These are phyloP conservation scores for Rubroshorea leprosula DNA, from an alignment of 345 rosid genomes.

Conservation along the genomic window DNA sequence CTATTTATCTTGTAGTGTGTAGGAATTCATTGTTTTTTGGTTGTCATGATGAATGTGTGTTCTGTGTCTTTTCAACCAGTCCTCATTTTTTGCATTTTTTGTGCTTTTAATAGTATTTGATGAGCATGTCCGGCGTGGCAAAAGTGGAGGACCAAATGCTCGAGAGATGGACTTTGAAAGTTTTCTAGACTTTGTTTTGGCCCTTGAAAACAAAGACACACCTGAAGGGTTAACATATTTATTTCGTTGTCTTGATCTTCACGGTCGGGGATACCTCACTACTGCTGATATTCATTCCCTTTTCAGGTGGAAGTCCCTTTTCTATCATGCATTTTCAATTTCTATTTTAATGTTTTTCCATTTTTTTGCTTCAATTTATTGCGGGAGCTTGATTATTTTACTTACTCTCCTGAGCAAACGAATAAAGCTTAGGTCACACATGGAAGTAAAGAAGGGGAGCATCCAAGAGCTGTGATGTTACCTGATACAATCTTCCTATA, in stretches of 20 bases:
- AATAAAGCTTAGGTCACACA: neutral
- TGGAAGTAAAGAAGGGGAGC: constrained; percentile 98
- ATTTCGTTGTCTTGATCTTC: constrained; percentile 88
- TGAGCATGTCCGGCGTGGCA: constrained; percentile 89
- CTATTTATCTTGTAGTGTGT: neutral
- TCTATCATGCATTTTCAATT: neutral
- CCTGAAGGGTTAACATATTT: constrained; percentile 93
- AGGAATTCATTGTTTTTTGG: neutral
- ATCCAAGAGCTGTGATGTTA: constrained; percentile 69
- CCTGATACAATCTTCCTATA: constrained; percentile 97
- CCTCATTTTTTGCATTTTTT: constrained; percentile 13
- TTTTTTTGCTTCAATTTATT: neutral
- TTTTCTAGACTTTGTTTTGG: constrained; percentile 91
- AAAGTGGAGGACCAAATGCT: constrained; percentile 53
- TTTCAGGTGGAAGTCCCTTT: constrained; percentile 62
- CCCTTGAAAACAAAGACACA: constrained; percentile 95
- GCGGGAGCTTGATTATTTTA: neutral
- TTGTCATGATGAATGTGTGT: neutral
- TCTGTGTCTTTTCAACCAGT: too few relatives aligned
- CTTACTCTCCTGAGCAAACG: neutral
- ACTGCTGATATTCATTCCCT: constrained; percentile 97
- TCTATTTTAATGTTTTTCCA: neutral
- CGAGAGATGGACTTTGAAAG: constrained; percentile 97
- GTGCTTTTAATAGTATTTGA: constrained; percentile 58
- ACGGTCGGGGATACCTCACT: constrained; percentile 85